Base-by-base conservation (phyloP, 768 basidiomycete species). In the Termitomyces sp. region DNA sequence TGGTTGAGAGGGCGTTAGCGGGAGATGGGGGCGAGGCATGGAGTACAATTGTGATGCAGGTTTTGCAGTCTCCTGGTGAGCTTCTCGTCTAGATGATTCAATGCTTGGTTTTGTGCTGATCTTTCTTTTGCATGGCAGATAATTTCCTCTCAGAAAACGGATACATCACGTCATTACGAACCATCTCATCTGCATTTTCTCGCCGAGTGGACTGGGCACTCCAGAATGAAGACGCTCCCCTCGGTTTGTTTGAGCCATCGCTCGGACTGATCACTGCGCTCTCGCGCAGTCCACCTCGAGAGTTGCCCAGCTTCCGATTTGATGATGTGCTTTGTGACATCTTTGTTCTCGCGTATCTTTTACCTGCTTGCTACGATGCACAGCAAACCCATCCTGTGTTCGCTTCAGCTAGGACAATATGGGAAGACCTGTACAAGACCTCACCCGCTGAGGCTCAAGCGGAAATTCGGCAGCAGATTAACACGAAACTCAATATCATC, bases 281-380 rank as follows among this genome's bases (percentile, higher is more conserved):
- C 5, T 66, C 72, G 53, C 50, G 65, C 13, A 48, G 61, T 51
- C 66, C 63, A 13, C 63, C 69, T 54, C 26, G 50, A 38, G 18
- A 49, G 51, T 18, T 66, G 26, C 60, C 63, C 0, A 51, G 62
- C 36, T 56, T 59, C 5, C 32, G 56, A 3, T 54, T 70, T 35
- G 64, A 67, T 18, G 35, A 64, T 1, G 59, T 82, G 35, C 55
- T 83, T 10, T 78, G 79, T 0, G 69, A 77, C 50, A 57, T 85
- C 6, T 85, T 82, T 63, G 61, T 82, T 8, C 74, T 81, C 23
- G 80, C 74, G 2, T 76, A 79, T 64, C 69, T 88, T 33, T 53
- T 83, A 3, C 79, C 85, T 1, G 66, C 65, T 9, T 72, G 72
- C 50, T 63, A 18, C 70, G 66, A 10, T 63, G 4, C 48, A n/a